Evolutionary conservation across 805 yeast genomes (phyloP), one percentile per base, ranked within the genome.

Genomic region (Myxozyma kluyveri): DNA sequence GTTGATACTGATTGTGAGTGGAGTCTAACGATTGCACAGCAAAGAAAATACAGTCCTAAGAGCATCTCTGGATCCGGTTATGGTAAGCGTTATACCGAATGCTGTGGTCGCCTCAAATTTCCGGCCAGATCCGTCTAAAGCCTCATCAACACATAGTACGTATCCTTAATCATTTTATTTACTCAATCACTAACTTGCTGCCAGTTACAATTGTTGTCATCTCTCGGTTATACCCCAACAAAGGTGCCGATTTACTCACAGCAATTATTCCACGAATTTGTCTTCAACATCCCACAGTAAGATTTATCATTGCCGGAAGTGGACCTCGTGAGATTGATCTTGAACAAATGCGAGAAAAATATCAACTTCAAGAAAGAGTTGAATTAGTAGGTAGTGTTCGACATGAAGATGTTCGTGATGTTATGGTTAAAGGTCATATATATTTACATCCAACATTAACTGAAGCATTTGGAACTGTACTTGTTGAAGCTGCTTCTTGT

Each of bases 401-500:
- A 37, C 99, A 93, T 66, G 98, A 93, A 66, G 83, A 86, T 61
- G 99, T 93, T 6, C 74, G 98, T 44, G 88, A 90, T 61, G 86
- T 91, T 10, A 88, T 93, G 96, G 82, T 89, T 4, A 79, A 82
- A 57, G 99, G 99, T 18, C 95, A 93, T 63, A 91, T 93, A 9
- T 93, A 90, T 66, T 69, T 93, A 26, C 98, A 93, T 68, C 90
- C 99, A 0, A 83, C 96, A 0, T 74, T 93, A 37, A 93, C 98
- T 0, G 99, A 93, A 67, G 99, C 98, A 0, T 93, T 93, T 70
- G 99, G 99, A 2, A 93, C 99, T 0, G 98, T 88, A 0, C 71
- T 93, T 9, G 96, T 93, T 0, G 99, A 93, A 66, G 99, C 99
- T 0, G 99, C 97, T 0, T 85, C 96, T 0, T 93, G 98, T 72